A percentile compares a stretch with the other conserved stretches of the same genome.
Evolutionary conservation across 2,329 filamentous ascomycete species (phyloP).

Genomic region (Xylariaceae sp.): DNA sequence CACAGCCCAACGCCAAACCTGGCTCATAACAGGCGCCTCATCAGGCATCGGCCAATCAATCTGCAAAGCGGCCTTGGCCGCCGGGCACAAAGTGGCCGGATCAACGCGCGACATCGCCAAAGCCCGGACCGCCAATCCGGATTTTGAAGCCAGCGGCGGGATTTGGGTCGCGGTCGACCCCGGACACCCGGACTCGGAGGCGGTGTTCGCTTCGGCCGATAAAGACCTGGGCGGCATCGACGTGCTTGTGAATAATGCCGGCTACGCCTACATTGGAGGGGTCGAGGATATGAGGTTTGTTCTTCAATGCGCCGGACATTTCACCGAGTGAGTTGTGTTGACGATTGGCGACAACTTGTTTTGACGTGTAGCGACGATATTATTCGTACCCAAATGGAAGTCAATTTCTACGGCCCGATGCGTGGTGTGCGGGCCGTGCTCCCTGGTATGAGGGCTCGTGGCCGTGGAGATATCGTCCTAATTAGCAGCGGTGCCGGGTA

Average conservation of each 20-base stretch:
- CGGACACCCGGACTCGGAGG: slow-evolving; percentile 7
- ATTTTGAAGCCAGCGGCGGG: slow-evolving; percentile 11
- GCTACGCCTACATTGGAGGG: slow-evolving; percentile 9
- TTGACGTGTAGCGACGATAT: slow-evolving; percentile 9
- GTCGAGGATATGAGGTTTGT: slow-evolving; percentile 14
- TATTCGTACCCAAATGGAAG: slow-evolving; percentile 13
- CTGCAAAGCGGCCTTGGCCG: slow-evolving; percentile 7
- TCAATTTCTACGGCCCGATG: slow-evolving; percentile 14
- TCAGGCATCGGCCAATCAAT: slow-evolving; percentile 14
- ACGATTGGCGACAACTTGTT: slow-evolving; percentile 3
- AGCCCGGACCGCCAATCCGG: slow-evolving; percentile 8
- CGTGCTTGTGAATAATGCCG: slow-evolving; percentile 15
- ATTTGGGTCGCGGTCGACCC: slow-evolving; percentile 12
- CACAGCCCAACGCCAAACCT: slow-evolving; percentile 10
- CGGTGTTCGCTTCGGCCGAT: slow-evolving; percentile 6
- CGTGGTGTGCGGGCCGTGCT: slow-evolving; percentile 11
- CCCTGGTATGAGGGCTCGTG: slow-evolving; percentile 8
- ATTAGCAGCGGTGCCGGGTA: slow-evolving; percentile 13
- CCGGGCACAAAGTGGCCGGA: slow-evolving; percentile 10
- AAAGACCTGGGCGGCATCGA: slow-evolving; percentile 11
- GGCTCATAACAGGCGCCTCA: slow-evolving; percentile 14
- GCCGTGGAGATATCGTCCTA: slow-evolving; percentile 11
- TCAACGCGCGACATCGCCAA: slow-evolving; percentile 12
- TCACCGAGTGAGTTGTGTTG: slow-evolving; percentile 1
- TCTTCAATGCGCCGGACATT: slow-evolving; percentile 1